Conservation (phyloP, 2,329 filamentous ascomycete genomes). For the Coniochaeta sp. region DNA sequence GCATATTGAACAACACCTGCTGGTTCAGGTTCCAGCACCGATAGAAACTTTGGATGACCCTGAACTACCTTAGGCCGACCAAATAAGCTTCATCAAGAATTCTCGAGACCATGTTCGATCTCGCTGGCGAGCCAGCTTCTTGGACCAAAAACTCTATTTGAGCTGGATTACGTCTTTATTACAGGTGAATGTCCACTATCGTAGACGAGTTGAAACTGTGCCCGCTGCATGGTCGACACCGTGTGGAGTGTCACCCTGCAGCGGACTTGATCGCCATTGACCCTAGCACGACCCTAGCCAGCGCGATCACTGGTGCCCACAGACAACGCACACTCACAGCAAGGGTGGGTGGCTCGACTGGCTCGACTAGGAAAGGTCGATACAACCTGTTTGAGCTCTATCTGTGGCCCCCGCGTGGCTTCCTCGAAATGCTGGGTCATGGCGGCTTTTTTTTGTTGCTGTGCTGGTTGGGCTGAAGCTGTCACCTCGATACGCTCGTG, state of each 20-base stretch:
- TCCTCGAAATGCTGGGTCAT: constrained; percentile 1
- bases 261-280: neutral
- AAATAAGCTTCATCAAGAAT: no score
- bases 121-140: neutral
- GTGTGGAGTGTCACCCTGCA: neutral
- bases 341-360: neutral
- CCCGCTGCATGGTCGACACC: neutral
- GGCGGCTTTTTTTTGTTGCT: neutral
- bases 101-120: neutral
- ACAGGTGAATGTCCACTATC: neutral
- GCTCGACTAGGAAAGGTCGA: neutral
- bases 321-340: constrained; percentile 2
- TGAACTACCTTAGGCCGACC: no score
- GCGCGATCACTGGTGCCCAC: neutral
- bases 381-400: neutral
- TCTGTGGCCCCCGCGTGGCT: constrained; percentile 1
- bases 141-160: neutral
- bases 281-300: neutral
- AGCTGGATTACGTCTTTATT: neutral
- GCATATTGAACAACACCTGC: neutral
- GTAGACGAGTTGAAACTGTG: neutral
- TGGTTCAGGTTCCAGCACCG: neutral
- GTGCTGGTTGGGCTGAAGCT: neutral
- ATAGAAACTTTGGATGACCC: neutral
- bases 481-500: neutral